Evolutionary conservation across 1,284 basidiomycete species (phyloP).

Genomic region (Trichosporon inkin): DNA sequence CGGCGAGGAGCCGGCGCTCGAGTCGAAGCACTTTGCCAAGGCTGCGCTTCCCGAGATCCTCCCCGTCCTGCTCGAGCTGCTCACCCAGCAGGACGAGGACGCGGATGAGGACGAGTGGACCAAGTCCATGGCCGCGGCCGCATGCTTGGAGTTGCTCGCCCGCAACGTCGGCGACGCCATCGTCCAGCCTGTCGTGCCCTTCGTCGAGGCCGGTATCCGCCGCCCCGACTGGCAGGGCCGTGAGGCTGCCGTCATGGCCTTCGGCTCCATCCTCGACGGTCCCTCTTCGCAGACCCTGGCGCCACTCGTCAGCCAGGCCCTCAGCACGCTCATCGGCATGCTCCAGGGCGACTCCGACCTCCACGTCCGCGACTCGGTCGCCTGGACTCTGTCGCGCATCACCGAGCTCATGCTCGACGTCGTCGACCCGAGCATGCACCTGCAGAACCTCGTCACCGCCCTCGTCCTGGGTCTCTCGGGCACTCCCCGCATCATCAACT

Average conservation of each 20-base stretch:
- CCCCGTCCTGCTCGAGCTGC: constrained; percentile 81
- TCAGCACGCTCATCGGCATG: constrained; percentile 93
- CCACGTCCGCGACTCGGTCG: constrained; percentile 93
- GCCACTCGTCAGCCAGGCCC: constrained; percentile 88
- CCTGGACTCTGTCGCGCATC: constrained; percentile 95
- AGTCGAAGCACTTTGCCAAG: constrained; percentile 88
- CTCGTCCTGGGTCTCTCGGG: constrained; percentile 78
- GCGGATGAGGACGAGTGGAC: constrained; percentile 99
- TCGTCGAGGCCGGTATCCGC: constrained; percentile 96
- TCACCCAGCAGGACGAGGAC: constrained; percentile 92
- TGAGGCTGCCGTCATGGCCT: constrained; percentile 97
- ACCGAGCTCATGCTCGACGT: constrained; percentile 82
- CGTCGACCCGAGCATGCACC: constrained; percentile 85
- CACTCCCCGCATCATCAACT: constrained; percentile 69
- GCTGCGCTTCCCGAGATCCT: constrained; percentile 91
- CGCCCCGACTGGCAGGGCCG: constrained; percentile 82
- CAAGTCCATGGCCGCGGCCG: constrained; percentile 94
- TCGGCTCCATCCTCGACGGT: constrained; percentile 95
- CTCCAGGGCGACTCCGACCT: constrained; percentile 73
- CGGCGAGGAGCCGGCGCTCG: constrained; percentile 80
- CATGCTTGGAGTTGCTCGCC: constrained; percentile 83
- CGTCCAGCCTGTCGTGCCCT: constrained; percentile 89
- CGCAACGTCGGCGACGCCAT: constrained; percentile 87
- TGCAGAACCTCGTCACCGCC: constrained; percentile 76
- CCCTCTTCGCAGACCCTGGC: constrained; percentile 73